Evolutionary conservation across 2,329 filamentous ascomycete genomes (phyloP), one percentile per base, ranked within the genome.

Genomic region (Fusarium dlaminii): DNA sequence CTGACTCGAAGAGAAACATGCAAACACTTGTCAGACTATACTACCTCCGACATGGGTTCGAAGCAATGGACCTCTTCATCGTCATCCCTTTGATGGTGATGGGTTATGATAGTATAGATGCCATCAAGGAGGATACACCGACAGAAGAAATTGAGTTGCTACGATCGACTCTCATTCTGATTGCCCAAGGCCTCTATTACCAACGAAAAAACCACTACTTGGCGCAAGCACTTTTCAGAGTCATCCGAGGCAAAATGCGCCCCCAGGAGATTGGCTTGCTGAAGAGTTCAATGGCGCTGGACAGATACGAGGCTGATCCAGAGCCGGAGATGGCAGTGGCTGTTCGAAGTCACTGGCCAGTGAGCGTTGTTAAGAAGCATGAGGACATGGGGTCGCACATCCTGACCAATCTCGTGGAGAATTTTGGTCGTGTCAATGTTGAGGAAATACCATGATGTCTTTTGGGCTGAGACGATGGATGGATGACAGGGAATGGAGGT

Each of bases 121-220:
- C 75, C 18, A 79, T 84, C 14, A 56, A 63, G 7, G 61, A 74
- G 12, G 27, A 70, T 3, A 70, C 59, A 1, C 27, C 76, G 0
- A n/a, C 34, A 3, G 15, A 42, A 5, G 55, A 76, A 48, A 60
- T 78, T 1, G 78, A 82, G 42, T 49, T 68, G 1, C 48, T 83
- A n/a, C 77, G 80, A 17, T 81, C 82, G 1, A 80, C 79, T 0
- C 77, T 84, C 2, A 70, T 84, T n/a, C 70, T 84, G 4, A 72
- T 79, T 15, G 80, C 79, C 3, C 79, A 82, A 39, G 82, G 82
- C 0, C 62, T 83, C 0, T 78, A 79, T 55, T 63, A 68, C 37
- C 82, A 83, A 52, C 79, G 80, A 3, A 78, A 63, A 14, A 83
- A 81, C 37, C 79, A 83, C 51, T 81, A 83, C 59, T 58, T 83